phyloP scores from a whole-genome alignment of 2,329 filamentous ascomycete genomes.

The Scedosporium aurantiacum region DNA sequence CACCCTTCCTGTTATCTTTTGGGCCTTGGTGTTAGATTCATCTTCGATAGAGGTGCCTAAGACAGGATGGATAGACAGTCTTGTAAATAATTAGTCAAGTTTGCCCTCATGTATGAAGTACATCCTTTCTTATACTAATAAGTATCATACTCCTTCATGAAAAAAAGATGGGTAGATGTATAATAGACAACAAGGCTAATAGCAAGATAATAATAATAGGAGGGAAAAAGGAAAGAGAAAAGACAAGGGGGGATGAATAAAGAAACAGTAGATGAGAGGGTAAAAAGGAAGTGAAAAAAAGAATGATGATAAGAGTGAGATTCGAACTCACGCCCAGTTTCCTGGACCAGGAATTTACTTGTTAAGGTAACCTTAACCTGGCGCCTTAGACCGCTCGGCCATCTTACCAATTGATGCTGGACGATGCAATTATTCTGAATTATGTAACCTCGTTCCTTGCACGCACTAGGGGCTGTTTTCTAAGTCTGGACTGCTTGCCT shows the following conservation, averaged over 20 bases:
- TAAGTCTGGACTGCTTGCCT: too few species aligned
- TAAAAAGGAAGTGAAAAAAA: neutral
- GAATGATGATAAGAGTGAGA: neutral
- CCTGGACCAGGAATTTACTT: neutral
- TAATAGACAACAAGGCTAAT: neutral
- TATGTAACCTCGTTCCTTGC: too few species aligned
- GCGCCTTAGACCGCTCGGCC: constrained; percentile 5
- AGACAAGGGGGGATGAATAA: neutral
- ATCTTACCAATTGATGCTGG: neutral
- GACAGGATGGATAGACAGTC: too few species aligned
- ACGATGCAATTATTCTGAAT: neutral
- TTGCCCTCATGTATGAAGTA: too few species aligned
- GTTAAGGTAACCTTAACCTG: constrained; percentile 4
- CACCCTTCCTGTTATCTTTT: too few species aligned
- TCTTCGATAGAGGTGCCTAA: too few species aligned
- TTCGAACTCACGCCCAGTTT: constrained; percentile 2
- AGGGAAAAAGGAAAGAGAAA: neutral
- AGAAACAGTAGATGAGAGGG: neutral
- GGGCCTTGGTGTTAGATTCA: too few species aligned
- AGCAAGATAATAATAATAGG: neutral
- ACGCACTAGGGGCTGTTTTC: too few species aligned
- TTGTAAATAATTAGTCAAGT: too few species aligned
- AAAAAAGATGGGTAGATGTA: too few species aligned
- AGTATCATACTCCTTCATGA: neutral
- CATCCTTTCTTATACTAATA: too few species aligned